These are phyloP conservation scores for Tylopilus rubrobrunneus DNA, from an alignment of 768 basidiomycete genomes.

Conservation along the genomic window DNA sequence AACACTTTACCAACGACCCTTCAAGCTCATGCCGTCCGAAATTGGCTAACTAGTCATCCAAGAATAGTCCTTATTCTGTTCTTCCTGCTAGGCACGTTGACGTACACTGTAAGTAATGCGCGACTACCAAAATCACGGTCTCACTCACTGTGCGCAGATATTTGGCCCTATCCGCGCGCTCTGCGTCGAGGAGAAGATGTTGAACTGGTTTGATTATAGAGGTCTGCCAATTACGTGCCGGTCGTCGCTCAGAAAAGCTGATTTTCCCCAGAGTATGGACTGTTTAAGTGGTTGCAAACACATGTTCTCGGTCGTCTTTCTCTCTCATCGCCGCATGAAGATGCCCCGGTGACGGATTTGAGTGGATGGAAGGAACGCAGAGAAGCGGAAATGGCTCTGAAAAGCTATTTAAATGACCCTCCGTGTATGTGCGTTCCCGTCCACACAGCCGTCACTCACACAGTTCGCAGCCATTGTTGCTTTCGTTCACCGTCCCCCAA, in stretches of 20 bases:
- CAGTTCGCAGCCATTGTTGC: slow-evolving; percentile 56
- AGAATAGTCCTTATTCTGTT: slow-evolving; percentile 73
- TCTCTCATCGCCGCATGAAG: slow-evolving; percentile 20
- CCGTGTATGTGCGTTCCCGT: slow-evolving; percentile 49
- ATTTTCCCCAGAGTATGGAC: slow-evolving; percentile 49
- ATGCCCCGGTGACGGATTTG: slow-evolving; percentile 21
- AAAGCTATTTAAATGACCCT: slow-evolving; percentile 70
- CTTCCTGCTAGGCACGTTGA: slow-evolving; percentile 85
- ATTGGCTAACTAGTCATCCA: slow-evolving; percentile 86
- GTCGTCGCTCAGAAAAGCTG: neutral
- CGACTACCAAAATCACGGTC: neutral
- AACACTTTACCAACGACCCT: slow-evolving; percentile 60
- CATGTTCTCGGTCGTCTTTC: slow-evolving; percentile 57
- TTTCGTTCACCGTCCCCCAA: slow-evolving; percentile 76
- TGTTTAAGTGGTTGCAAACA: slow-evolving; percentile 71
- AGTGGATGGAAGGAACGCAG: slow-evolving; percentile 82
- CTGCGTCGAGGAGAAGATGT: slow-evolving; percentile 77
- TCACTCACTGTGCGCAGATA: slow-evolving; percentile 45
- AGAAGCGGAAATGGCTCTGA: slow-evolving; percentile 66
- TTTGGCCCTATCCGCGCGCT: slow-evolving; percentile 89
- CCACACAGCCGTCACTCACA: slow-evolving; percentile 4
- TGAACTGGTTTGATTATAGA: slow-evolving; percentile 80
- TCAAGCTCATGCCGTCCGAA: slow-evolving; percentile 62
- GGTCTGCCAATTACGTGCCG: slow-evolving; percentile 36
- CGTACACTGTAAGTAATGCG: slow-evolving; percentile 66